Percentiles rank a stretch among this genome's conserved stretches.
Evolutionary conservation across 2,329 filamentous ascomycete genomes (phyloP).

Genomic region (Blumeriella jaapii): DNA sequence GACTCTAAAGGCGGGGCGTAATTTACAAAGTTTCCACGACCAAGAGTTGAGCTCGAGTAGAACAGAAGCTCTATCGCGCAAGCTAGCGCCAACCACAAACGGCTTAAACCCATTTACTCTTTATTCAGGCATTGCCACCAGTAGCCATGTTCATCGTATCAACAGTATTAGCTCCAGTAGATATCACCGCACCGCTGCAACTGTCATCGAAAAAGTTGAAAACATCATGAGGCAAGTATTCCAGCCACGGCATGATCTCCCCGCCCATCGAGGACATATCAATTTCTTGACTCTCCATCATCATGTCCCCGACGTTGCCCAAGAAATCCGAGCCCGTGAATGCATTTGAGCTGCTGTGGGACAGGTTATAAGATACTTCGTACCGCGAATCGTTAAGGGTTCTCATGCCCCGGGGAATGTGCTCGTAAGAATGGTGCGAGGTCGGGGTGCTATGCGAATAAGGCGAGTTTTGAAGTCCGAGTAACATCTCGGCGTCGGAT

Average conservation of each 20-base stretch:
- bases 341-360: slow-evolving; percentile 6
- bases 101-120: no score
- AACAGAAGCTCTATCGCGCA: no score
- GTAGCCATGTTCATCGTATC: no score
- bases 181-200: no score
- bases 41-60: no score
- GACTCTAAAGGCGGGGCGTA: no score
- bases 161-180: no score
- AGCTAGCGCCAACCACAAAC: no score
- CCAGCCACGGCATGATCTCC: slow-evolving; percentile 65
- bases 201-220: slow-evolving; percentile 38
- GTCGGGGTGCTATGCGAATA: slow-evolving; percentile 8
- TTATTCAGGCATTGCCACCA: no score
- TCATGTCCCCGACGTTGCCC: slow-evolving; percentile 37
- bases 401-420: slow-evolving; percentile 6
- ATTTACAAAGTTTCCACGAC: no score
- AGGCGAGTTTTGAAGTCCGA: slow-evolving; percentile 36
- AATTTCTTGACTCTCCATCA: slow-evolving; percentile 67
- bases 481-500: slow-evolving; percentile 35
- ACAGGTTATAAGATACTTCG: slow-evolving; percentile 10
- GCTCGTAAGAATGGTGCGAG: slow-evolving; percentile 9
- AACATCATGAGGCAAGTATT: slow-evolving; percentile 59
- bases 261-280: slow-evolving; percentile 59
- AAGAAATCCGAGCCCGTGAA: slow-evolving; percentile 12
- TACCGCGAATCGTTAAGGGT: slow-evolving; percentile 9